These are phyloP conservation scores for Heimioporus sp. DNA, from an alignment of 768 basidiomycete species.

Conservation along the genomic window DNA sequence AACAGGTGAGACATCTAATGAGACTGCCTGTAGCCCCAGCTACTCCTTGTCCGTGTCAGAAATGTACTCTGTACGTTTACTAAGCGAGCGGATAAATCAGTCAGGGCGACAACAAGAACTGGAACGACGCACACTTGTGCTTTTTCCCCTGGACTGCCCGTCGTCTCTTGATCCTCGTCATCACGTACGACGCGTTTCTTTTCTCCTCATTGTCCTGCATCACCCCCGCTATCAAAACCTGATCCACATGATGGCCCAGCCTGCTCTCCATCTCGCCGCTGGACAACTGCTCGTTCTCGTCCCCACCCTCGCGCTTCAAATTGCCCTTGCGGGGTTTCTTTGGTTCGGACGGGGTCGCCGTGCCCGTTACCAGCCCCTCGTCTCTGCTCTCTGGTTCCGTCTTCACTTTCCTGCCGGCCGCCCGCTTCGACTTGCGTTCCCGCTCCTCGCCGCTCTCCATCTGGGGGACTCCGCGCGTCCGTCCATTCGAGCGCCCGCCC, in stretches of 20 bases:
- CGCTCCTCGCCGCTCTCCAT: constrained; percentile 78
- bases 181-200: constrained; percentile 81
- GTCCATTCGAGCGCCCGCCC: constrained; percentile 83
- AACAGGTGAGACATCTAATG: too few species aligned
- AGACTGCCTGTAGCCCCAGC: constrained; percentile 5
- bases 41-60: constrained; percentile 86
- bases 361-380: constrained; percentile 34
- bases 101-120: background rate
- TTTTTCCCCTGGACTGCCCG: constrained; percentile 68
- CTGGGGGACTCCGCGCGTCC: constrained; percentile 60
- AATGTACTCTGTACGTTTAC: constrained; percentile 87
- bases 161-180: constrained; percentile 72
- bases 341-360: constrained; percentile 37
- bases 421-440: constrained; percentile 60
- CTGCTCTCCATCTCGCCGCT: constrained; percentile 60
- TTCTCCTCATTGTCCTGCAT: constrained; percentile 35
- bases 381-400: constrained; percentile 53
- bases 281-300: constrained; percentile 60
- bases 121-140: constrained; percentile 58
- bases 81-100: constrained; percentile 28
- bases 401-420: constrained; percentile 47
- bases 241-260: constrained; percentile 33
- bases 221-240: background rate
- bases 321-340: constrained; percentile 83
- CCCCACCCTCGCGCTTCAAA: constrained; percentile 59